Base-by-base conservation (phyloP, 345 rosid genomes). In the Luvunga scandens region DNA sequence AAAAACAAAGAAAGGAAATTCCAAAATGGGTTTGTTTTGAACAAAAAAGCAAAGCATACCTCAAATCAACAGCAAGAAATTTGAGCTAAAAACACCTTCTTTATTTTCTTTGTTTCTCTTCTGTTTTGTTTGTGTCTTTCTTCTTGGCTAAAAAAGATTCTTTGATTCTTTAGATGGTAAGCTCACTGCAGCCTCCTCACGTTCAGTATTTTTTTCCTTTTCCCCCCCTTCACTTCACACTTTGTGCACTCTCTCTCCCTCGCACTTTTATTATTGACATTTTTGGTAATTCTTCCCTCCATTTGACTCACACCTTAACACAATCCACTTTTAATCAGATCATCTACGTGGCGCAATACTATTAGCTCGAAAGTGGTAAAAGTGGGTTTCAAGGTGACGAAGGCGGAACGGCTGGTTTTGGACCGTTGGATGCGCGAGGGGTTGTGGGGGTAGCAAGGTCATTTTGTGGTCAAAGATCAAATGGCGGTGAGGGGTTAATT, bases 161-260 rank as follows among this genome's bases (percentile, higher is more conserved):
- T 82, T 86, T 86, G 90, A 90, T 85, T 89, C 88, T 88, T 80
- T 84, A 78, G 84, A 86, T 73, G 84, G 89, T 78, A 85, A 88
- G 78, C 69, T 33, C 57, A 75, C 77, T 69, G 63, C 33, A 76
- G 76, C 83, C 72, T 75, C 80, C 19, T 80, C 76, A 74, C 21
- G 67, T 73, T 79, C 83, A 64, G 39, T 67, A 0, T 42, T 19
- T 66, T 31, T 30, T 62, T 14, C 6, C 18, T 16, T 18, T 7
- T 2, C 1, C 5, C 56, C 1, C 2, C 13, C 66, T 25, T 56
- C 79, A 45, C 65, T 78, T 66, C 78, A 66, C 76, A 30, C 69
- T 75, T 53, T 45, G 55, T 55, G 50, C 73, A 4, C 77, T 24
- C 30, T 48, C 24, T 30, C 72, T 64, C 81, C 64, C 82, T 81